Base-by-base conservation (phyloP, 192 early-diverging fungal species). In the Coemansia sp. region DNA sequence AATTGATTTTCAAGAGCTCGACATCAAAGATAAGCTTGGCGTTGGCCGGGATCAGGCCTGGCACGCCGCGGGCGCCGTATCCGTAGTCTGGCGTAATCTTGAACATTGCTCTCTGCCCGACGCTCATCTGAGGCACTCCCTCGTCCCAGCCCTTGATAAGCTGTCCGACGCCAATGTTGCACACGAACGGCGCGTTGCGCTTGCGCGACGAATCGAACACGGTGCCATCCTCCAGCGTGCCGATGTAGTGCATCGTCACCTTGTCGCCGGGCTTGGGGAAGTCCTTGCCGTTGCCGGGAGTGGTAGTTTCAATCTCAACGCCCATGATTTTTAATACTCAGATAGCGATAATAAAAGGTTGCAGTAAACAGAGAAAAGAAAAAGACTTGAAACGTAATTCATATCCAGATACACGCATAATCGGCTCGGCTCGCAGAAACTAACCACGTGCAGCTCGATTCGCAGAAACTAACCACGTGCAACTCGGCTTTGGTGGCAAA, bases 51-150 rank as follows among this genome's bases (percentile, higher is more conserved):
- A 97, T 97, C 43, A 89, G 81, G 21, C 86, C 86, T 12, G 87
- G 86, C 49, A 88, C 77, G 52, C 92, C 92, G 24, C 88, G 76
- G 43, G 85, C 86, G 59, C 94, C 93, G 62, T 97, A 94, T 39
- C 84, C 92, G 76, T 82, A 93, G 72, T 93, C 93, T 65, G 89
- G 79, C 47, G 90, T 86, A 70, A 95, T 95, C 59, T 82, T 84
- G 29, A 98, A 83, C 65, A 79, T 92, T 52, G 94, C 93, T 64
- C 85, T 83, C 85, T 97, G 88, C 67, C 94, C 94, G 27, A 96
- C 68, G 56, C 90, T 93, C 88, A 98, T 88, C 77, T 94, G 82
- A n/a, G 93, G 92, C 55, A 98, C 94, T 77, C 93, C 95, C 85
- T 88, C 84, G 69, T 88, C 88, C 91, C 91, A 91, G 62, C 90